Evolutionary conservation across 805 yeast genomes (phyloP), one percentile per base, ranked within the genome.

Genomic region (Schizosaccharomyces lindneri): DNA sequence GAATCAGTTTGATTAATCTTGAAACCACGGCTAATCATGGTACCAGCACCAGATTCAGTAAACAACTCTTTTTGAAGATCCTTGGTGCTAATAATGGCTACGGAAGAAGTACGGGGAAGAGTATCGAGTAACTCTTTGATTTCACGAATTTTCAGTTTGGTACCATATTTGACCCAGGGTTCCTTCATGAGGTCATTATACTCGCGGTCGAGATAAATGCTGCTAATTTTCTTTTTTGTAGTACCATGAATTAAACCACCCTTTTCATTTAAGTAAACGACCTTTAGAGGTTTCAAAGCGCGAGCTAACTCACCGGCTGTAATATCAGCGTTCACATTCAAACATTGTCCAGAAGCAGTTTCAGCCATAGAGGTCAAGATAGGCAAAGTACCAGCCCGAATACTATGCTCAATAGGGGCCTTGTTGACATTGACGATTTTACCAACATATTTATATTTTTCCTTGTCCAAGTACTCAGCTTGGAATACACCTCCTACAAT

Each of bases 41-140:
- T 93, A 70, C 99, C 99, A 39, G 98, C 99, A 73, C 99, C 99
- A 19, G 95, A 85, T 72, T 93, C 98, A 51, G 99, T 93, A 75
- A 93, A 93, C 69, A 93, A 80, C 73, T 93, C 99, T 72, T 90
- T 93, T 75, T 93, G 97, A 69, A 93, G 79, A 71, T 93, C 97
- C 68, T 86, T 81, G 57, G 93, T 97, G 66, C 90, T 86, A 68
- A 93, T 93, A 71, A 93, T 93, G 55, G 99, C 98, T 60, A 93
- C 99, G 4, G 97, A 88, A 0, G 97, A 88, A 3, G 97, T 87
- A 72, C 97, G 83, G 64, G 99, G 99, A 71, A 93, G 79, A 71
- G 84, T 89, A 74, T 86, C 90, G 70, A 93, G 80, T 70, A 93
- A 79, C 69, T 93, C 98, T 73, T 87, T 88, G 73, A 93, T 93